Base-by-base conservation (phyloP, 345 rosid genomes). In the Reutealis trisperma region DNA sequence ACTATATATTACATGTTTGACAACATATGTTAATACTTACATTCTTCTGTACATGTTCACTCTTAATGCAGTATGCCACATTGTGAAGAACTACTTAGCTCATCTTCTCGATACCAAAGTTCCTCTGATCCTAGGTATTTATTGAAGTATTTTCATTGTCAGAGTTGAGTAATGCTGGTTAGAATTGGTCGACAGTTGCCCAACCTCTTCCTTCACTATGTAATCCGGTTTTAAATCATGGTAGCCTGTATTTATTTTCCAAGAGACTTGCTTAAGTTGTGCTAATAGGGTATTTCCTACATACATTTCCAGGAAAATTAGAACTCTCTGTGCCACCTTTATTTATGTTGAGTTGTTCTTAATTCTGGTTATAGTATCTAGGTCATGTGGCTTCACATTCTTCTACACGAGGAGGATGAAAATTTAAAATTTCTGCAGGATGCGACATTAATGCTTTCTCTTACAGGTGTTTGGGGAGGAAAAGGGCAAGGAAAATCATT, bases 401-500 rank as follows among this genome's bases (percentile, higher is more conserved):
- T 60, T 18, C 41, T 7, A n/a, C 69, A 9, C 64, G 14, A 58
- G 66, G 21, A 58, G 9, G 21, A 18, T 67, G 66, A 11, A 5
- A 45, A 30, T 59, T 45, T 67, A 27, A 32, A 7, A 7, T 45
- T 58, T 67, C n/a, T 9, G 8, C 52, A 41, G 22, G 47, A 16
- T 4, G 8, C 64, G 67, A 71, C 6, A 69, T 76, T 27, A 30
- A 30, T 79, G 64, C 76, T 37, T 74, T 55, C 25, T 16, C 67
- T 54, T 73, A 32, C 75, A 94, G 98, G 98, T 81, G 88, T 93
- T 8, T 94, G 98, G 98, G 98, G 98, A 85, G 98, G 98, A 77
- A 94, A 94, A 85, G 98, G 98, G 37, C 98, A 94, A 84, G 98
- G 98, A 63, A 93, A 94, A 83, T 88, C 98, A 69, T 93, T 94